Percentiles rank a stretch among this genome's conserved stretches.
Evolutionary conservation across 352 stramenopile genomes (phyloP).

Genomic region (Phytophthora tentaculata): DNA sequence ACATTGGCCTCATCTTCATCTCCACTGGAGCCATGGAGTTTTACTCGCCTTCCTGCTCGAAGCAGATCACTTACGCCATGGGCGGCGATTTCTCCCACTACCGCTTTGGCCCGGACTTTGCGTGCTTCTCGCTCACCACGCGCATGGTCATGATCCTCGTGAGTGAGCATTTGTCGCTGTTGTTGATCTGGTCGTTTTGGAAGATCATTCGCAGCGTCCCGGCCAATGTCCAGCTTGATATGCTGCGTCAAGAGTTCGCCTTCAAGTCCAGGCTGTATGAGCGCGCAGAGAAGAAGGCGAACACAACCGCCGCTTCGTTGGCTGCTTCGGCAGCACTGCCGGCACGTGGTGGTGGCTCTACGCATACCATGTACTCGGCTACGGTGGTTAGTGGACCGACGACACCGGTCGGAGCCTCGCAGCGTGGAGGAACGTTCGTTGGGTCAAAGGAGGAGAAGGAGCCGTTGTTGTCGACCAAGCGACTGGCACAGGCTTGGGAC

Average conservation of each 20-base stretch:
- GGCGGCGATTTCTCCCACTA: constrained; percentile 65
- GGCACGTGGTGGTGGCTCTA: constrained; percentile 16
- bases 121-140: constrained; percentile 76
- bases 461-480: constrained; percentile 62
- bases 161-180: constrained; percentile 66
- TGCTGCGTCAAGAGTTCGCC: constrained; percentile 69
- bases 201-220: constrained; percentile 67
- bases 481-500: constrained; percentile 61
- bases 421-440: constrained; percentile 16
- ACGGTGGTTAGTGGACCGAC: constrained; percentile 37
- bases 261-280: constrained; percentile 83
- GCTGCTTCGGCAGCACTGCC: constrained; percentile 18
- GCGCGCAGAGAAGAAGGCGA: constrained; percentile 37
- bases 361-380: constrained; percentile 30
- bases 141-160: constrained; percentile 86
- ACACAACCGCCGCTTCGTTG: constrained; percentile 13
- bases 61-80: constrained; percentile 61
- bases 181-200: constrained; percentile 75
- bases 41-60: constrained; percentile 54
- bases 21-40: constrained; percentile 84
- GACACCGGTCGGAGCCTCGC: constrained; percentile 22
- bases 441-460: constrained; percentile 62
- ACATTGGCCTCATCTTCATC: constrained; percentile 80
- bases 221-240: constrained; percentile 62
- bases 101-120: constrained; percentile 77